Evolutionary conservation across 2,329 filamentous ascomycete genomes (phyloP), one percentile per base, ranked within the genome.

Genomic region (Canariomyces notabilis): DNA sequence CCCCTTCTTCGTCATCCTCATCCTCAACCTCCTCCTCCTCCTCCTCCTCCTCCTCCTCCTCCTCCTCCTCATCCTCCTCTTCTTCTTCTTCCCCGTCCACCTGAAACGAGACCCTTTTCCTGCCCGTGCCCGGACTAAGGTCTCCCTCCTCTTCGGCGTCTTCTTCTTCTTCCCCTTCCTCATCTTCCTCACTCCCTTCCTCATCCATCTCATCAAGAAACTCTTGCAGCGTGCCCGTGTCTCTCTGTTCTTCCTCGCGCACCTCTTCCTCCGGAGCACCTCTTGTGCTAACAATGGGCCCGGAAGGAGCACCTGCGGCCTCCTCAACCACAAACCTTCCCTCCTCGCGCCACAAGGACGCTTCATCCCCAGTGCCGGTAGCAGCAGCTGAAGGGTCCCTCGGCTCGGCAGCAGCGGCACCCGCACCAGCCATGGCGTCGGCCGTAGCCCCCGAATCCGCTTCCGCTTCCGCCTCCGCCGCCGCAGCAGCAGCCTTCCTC

Each of bases 21-120:
- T 59, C 55, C 20, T 59, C 59, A 23, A 52, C 56, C n/a, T 57
- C 59, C 16, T 65, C 61, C 9, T 58, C 59, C 9, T 58, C 52
- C 44, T 58, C 60, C 21, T 59, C 55, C 19, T 55, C 51, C 7
- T 41, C 37, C 11, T 41, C 31, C 15, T 40, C 19, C 8, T 42
- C 42, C 32, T 42, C 38, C 12, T 14, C 22, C 19, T 36, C 41
- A 11, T 36, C 36, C 29, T 31, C 20, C 14, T 43, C 41, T n/a
- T 41, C 29, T 4, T 16, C 21, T 6, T 33, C 36, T 21, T 31
- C 20, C 9, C 37, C 36, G 26, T 20, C 36, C 29, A 6, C 36
- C 31, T 37, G 32, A 11, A 44, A 48, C 15, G 41, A 19, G 5
- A 22, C 18, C 3, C 15, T 31, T 29, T 34, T 40, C 5, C 29